Conservation (phyloP, 2,329 filamentous ascomycete genomes). For the Knufia fluminis region DNA sequence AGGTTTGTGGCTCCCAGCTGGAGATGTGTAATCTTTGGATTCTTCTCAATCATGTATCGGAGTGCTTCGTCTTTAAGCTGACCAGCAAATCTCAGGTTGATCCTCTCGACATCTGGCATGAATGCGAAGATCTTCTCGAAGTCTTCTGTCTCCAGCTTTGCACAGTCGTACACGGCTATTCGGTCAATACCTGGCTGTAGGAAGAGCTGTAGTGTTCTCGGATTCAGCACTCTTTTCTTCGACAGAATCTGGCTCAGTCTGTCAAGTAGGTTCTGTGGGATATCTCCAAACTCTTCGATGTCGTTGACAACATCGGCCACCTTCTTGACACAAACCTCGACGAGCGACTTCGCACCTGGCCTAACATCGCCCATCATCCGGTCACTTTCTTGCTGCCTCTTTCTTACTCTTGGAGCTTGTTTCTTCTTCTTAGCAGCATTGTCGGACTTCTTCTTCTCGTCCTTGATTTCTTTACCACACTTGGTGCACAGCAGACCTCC, state of each 20-base stretch:
- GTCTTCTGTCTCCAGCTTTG: conserved; percentile 63
- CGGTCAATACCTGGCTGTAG: conserved; percentile 45
- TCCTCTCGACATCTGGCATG: conserved; percentile 56
- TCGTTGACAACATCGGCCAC: conserved; percentile 55
- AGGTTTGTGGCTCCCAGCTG: conserved; percentile 80
- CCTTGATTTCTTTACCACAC: conserved; percentile 66
- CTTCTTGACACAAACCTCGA: conserved; percentile 52
- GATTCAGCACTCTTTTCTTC: conserved; percentile 50
- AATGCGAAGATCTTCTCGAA: conserved; percentile 71
- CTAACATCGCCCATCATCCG: conserved; percentile 62
- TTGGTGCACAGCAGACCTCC: conserved; percentile 77
- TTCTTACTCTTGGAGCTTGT: conserved; percentile 48
- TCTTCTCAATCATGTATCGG: conserved; percentile 67
- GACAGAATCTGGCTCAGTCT: conserved; percentile 55
- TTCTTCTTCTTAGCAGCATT: conserved; percentile 39
- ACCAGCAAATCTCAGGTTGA: conserved; percentile 76
- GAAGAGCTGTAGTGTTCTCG: conserved; percentile 38
- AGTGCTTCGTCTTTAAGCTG: conserved; percentile 83
- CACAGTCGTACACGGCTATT: conserved; percentile 53
- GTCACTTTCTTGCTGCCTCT: conserved; percentile 72
- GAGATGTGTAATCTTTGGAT: conserved; percentile 59
- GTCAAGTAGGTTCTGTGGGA: conserved; percentile 48
- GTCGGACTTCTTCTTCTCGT: conserved; percentile 57
- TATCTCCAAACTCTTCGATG: conserved; percentile 55
- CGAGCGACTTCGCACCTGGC: conserved; percentile 34